A percentile compares a stretch with the other conserved stretches of the same genome.
phyloP scores from a whole-genome alignment of 805 yeast species.

The Saturnispora gosingensis region DNA sequence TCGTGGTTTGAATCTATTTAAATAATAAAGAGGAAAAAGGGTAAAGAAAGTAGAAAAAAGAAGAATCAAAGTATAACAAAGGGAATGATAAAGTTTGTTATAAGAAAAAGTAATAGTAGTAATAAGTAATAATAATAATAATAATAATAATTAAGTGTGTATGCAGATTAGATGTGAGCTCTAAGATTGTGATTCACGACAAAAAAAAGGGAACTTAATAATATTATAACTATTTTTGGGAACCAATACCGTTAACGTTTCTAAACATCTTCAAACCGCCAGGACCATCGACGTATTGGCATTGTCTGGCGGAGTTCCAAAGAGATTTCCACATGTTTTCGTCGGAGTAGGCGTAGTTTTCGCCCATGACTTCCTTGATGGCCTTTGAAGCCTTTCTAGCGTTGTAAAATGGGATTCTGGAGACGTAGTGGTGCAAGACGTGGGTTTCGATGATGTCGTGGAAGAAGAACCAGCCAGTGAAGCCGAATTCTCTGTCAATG shows the following conservation, averaged over 20 bases:
- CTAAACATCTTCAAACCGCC: slow-evolving; percentile 67
- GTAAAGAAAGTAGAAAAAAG: not conserved
- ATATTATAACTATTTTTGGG: not conserved
- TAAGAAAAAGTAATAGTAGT: slow-evolving; percentile 10
- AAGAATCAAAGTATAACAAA: not conserved
- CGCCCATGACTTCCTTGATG: slow-evolving; percentile 77
- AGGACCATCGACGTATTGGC: slow-evolving; percentile 69
- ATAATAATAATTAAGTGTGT: not conserved
- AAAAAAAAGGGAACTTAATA: not conserved
- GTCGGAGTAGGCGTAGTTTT: slow-evolving; percentile 55
- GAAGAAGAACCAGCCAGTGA: slow-evolving; percentile 68
- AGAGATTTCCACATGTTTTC: slow-evolving; percentile 67
- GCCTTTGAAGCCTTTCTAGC: slow-evolving; percentile 75
- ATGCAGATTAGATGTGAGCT: not conserved
- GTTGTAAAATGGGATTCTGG: slow-evolving; percentile 81
- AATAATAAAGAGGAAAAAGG: not conserved
- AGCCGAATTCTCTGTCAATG: slow-evolving; percentile 75
- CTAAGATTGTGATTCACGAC: not conserved
- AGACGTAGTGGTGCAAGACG: slow-evolving; percentile 75
- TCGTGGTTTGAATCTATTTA: not conserved
- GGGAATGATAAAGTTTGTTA: not conserved
- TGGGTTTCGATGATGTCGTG: slow-evolving; percentile 90
- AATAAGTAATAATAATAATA: slow-evolving; percentile 10
- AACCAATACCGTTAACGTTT: slow-evolving; percentile 56
- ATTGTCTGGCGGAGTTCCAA: slow-evolving; percentile 54